These are phyloP conservation scores for Ulota crispa DNA, from an alignment of 225 moss, liverwort and hornwort species.

Conservation along the genomic window DNA sequence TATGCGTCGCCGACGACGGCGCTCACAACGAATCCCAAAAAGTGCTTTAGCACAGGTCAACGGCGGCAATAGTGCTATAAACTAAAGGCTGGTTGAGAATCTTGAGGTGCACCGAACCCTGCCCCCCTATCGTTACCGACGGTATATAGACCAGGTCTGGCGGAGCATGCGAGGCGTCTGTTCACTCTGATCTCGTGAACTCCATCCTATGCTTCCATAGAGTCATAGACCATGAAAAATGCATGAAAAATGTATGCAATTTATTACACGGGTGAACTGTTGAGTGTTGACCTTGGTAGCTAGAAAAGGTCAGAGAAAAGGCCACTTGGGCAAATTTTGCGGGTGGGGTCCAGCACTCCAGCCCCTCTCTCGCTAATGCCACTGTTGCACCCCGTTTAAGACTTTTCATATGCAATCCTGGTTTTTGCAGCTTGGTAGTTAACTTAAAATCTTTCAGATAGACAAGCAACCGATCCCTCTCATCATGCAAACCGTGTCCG, in stretches of 20 bases:
- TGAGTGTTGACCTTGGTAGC: not conserved
- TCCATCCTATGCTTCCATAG: not conserved
- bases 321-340: not conserved
- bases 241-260: not conserved
- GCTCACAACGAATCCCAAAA: too few relatives aligned
- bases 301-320: not conserved
- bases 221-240: not conserved
- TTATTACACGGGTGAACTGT: not conserved
- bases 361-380: not conserved
- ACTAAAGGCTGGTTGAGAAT: not conserved
- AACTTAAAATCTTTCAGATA: not conserved
- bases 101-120: not conserved
- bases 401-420: not conserved
- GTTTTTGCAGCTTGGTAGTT: not conserved
- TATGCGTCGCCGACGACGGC: not conserved
- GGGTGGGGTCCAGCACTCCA: not conserved
- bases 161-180: not conserved
- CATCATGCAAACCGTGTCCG: conserved; percentile 10
- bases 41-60: not conserved
- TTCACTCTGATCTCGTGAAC: too few relatives aligned
- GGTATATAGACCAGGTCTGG: not conserved
- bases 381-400: not conserved
- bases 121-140: too few relatives aligned
- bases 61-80: not conserved
- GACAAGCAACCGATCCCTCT: not conserved